These are phyloP conservation scores for Articulospora tetracladia DNA, from an alignment of 495 filamentous ascomycete genomes.

Conservation along the genomic window DNA sequence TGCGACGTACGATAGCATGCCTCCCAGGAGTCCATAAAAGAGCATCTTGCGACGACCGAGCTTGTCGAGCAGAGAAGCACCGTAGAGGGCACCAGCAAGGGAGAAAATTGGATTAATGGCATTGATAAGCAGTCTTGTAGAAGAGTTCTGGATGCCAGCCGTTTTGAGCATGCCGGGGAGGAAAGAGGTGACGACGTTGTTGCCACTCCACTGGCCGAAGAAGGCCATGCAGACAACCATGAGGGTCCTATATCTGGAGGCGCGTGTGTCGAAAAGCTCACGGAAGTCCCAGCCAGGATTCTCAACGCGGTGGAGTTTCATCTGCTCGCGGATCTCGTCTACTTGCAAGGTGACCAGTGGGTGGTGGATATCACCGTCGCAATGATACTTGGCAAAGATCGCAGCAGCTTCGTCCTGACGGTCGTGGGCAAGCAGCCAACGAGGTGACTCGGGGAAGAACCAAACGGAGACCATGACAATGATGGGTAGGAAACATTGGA, in stretches of 20 bases:
- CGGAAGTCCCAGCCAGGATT: conserved; percentile 68
- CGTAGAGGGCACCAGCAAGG: conserved; percentile 46
- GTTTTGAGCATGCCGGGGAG: conserved; percentile 42
- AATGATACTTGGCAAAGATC: conserved; percentile 54
- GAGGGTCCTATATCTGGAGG: conserved; percentile 50
- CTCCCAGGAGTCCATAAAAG: conserved; percentile 39
- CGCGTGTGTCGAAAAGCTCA: conserved; percentile 55
- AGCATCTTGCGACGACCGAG: conserved; percentile 51
- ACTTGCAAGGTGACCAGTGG: conserved; percentile 58
- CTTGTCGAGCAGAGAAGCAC: conserved; percentile 51
- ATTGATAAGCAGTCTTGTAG: conserved; percentile 45
- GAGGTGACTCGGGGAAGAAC: conserved; percentile 58
- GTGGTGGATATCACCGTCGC: conserved; percentile 50
- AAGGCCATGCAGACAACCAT: conserved; percentile 57
- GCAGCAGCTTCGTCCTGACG: conserved; percentile 47
- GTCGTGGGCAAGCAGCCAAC: conserved; percentile 64
- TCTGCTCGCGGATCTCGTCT: conserved; percentile 53
- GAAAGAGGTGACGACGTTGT: conserved; percentile 46
- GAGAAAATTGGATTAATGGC: conserved; percentile 26
- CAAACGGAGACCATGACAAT: conserved; percentile 5
- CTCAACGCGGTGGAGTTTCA: conserved; percentile 47
- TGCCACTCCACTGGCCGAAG: conserved; percentile 44
- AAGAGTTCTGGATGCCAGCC: conserved; percentile 43
- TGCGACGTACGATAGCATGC: conserved; percentile 44
- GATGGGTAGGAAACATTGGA: neutral